Evolutionary conservation across 768 basidiomycete species (phyloP).

Genomic region (Boletus subcaerulescens): DNA sequence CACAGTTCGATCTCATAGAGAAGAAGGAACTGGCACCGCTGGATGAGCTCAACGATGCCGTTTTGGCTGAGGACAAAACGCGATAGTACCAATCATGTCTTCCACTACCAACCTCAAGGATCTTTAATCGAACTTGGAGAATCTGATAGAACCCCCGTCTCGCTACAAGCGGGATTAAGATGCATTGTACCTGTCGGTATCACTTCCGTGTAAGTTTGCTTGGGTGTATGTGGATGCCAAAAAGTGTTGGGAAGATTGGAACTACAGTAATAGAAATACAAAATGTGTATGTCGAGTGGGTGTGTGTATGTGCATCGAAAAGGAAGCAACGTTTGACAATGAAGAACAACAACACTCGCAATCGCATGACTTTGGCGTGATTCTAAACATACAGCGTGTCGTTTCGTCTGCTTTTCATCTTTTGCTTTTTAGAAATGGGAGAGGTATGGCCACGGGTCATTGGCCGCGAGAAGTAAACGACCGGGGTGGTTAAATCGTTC

Average conservation of each 20-base stretch:
- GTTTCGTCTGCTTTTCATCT: background rate
- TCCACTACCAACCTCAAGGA: background rate
- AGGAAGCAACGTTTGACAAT: background rate
- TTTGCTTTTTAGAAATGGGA: background rate
- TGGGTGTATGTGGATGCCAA: background rate
- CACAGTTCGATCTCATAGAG: conserved; percentile 89
- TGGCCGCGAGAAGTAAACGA: background rate
- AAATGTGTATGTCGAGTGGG: background rate
- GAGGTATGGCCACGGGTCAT: conserved; percentile 5
- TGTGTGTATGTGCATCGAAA: conserved; percentile 3
- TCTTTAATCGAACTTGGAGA: background rate
- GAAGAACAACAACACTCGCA: background rate
- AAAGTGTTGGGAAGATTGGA: background rate
- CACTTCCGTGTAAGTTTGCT: conserved; percentile 10
- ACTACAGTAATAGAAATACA: background rate
- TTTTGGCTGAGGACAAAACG: conserved; percentile 57
- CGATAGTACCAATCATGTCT: conserved; percentile 15
- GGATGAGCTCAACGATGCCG: conserved; percentile 93
- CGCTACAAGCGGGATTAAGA: background rate
- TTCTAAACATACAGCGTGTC: background rate
- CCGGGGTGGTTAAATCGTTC: conserved; percentile 47
- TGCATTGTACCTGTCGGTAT: conserved; percentile 10
- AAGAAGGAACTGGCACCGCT: conserved; percentile 94
- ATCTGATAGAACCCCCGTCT: background rate
- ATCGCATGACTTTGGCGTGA: background rate